These are phyloP conservation scores for Parachaetomium inaequale DNA, from an alignment of 495 filamentous ascomycete genomes.

Conservation along the genomic window DNA sequence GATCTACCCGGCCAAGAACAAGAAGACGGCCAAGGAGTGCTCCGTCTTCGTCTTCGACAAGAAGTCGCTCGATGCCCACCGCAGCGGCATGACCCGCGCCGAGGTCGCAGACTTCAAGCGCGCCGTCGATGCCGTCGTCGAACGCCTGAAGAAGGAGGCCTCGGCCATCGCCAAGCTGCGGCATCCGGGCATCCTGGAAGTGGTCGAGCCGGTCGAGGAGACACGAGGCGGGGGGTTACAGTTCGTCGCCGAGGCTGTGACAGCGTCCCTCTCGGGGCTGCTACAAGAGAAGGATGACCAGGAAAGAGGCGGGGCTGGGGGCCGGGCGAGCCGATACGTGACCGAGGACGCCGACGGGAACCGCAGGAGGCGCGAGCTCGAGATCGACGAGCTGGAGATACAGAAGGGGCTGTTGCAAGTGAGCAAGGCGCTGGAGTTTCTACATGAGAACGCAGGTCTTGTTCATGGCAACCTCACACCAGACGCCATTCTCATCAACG, in stretches of 20 bases:
- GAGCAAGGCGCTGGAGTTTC: conserved; percentile 89
- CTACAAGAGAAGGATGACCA: conserved; percentile 89
- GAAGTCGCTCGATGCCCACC: conserved; percentile 72
- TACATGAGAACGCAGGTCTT: conserved; percentile 92
- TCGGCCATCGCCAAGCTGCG: conserved; percentile 79
- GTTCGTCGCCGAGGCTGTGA: conserved; percentile 90
- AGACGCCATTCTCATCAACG: conserved; percentile 91
- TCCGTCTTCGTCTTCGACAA: conserved; percentile 95
- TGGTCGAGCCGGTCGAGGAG: conserved; percentile 93
- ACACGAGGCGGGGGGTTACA: conserved; percentile 85
- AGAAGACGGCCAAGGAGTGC: conserved; percentile 77
- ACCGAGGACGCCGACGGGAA: conserved; percentile 74
- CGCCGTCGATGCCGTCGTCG: conserved; percentile 81
- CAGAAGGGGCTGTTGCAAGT: conserved; percentile 93
- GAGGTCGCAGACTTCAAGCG: conserved; percentile 67
- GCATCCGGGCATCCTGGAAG: conserved; percentile 87
- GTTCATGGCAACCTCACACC: conserved; percentile 94
- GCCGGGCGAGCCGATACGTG: conserved; percentile 73
- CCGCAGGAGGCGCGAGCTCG: conserved; percentile 72
- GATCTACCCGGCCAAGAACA: conserved; percentile 95
- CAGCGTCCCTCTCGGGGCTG: conserved; percentile 77
- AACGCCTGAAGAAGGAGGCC: conserved; percentile 86
- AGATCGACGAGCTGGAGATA: conserved; percentile 96
- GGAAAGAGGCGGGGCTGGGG: conserved; percentile 63
- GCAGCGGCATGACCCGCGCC: conserved; percentile 50